Base-by-base conservation (phyloP, 1,139 yeast genomes). In the Yamadazyma pseudoaaseri region DNA sequence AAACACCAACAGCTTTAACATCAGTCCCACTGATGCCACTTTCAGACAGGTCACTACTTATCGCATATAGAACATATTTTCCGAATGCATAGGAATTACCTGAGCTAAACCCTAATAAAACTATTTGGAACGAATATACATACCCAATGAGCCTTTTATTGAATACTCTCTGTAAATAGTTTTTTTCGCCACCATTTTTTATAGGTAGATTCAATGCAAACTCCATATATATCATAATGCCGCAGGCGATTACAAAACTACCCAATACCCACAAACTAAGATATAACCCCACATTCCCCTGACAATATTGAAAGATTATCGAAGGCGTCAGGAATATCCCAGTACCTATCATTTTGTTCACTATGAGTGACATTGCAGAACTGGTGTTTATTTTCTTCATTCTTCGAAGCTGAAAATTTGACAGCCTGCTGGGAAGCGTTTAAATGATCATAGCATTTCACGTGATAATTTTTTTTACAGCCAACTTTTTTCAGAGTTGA, bases 21-120 rank as follows among this genome's bases (percentile, higher is more conserved):
- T 40, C 29, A 43, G 49, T 47, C 26, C 58, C 65, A 7, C 47
- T 38, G 4, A 48, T 47, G 10, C 51, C 52, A 6, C 51, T 48
- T 15, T 5, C 8, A 2, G 51, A 51, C 6, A 59, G 48, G 22
- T 47, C 43, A 1, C 52, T 53, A 27, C 45, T 43, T 16, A 62
- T 37, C 1, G 76, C 69, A 44, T 57, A 71, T 30, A 70, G 51
- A 4, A 71, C 48, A 48, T 72, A 72, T 44, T 70, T 69, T 5
- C 78, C 78, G 49, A 71, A 70, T 0, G 78, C 76, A 52, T 62
- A 72, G 6, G 76, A 63, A 41, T 72, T 72, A 2, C 77, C 78
- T 1, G 76, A 65, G 42, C 74, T 66, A 43, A 72, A 71, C 1
- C 78, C 78, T 9, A 72, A 49, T 10, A 70, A 38, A 5, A 71